Conservation (phyloP, 768 basidiomycete genomes). For the Trametes punicea region DNA sequence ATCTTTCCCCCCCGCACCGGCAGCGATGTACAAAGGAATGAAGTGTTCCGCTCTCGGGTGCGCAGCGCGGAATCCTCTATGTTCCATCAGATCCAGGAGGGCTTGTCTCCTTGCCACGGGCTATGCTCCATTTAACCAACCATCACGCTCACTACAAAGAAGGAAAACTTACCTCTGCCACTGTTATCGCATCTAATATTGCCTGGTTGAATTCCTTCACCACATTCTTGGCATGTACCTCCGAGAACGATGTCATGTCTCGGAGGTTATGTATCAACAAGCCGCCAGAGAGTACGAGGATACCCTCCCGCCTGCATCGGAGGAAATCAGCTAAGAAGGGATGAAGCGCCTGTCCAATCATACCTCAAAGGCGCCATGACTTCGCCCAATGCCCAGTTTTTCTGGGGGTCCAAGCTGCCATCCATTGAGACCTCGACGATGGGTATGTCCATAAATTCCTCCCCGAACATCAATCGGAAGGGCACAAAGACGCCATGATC, state of each 20-base stretch:
- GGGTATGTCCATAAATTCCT: constrained; percentile 57
- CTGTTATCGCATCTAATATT: constrained; percentile 50
- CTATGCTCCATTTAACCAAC: constrained; percentile 31
- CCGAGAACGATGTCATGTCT: constrained; percentile 49
- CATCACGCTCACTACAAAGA: background rate
- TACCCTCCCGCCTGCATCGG: constrained; percentile 52
- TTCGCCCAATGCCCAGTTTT: constrained; percentile 63
- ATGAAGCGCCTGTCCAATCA: constrained; percentile 8
- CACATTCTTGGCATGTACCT: constrained; percentile 43
- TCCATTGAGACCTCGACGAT: constrained; percentile 72
- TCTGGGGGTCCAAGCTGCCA: constrained; percentile 51
- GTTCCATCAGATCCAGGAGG: constrained; percentile 50
- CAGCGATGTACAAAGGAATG: constrained; percentile 73
- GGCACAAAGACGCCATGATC: constrained; percentile 84
- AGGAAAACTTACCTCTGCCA: constrained; percentile 43
- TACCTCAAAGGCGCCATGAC: constrained; percentile 60
- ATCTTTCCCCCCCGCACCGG: constrained; percentile 59
- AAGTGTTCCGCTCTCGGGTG: constrained; percentile 84
- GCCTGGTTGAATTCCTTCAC: constrained; percentile 60
- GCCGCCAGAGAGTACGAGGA: constrained; percentile 70
- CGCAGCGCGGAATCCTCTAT: constrained; percentile 59
- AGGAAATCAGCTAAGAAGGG: constrained; percentile 9
- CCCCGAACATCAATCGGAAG: constrained; percentile 75
- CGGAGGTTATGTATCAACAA: constrained; percentile 64
- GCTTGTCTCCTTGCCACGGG: constrained; percentile 50